Conservation (phyloP, 768 basidiomycete genomes). For the Paxillus ammoniavirescens region DNA sequence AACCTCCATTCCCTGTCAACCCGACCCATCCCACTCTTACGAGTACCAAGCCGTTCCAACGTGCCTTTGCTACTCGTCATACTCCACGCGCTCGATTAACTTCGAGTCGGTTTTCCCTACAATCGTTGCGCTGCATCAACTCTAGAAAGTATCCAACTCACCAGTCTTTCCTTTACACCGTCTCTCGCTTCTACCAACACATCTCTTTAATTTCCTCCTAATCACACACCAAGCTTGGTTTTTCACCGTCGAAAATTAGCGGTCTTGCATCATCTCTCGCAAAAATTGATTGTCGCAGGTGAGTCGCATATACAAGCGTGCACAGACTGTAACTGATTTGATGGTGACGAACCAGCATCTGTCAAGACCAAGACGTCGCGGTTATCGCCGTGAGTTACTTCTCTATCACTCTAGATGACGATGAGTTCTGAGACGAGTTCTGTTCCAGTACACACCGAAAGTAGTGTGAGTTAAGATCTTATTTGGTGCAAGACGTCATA, state of each 20-base stretch:
- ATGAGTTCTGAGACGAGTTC: conserved; percentile 2
- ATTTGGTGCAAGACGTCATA: conserved; percentile 26
- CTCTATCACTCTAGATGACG: neutral
- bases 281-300: conserved; percentile 16
- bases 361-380: neutral
- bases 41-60: conserved; percentile 26
- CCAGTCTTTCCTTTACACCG: conserved; percentile 36
- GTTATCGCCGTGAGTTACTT: conserved; percentile 11
- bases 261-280: neutral
- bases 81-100: conserved; percentile 48
- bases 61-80: conserved; percentile 23
- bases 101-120: conserved; percentile 47
- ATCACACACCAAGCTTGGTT: conserved; percentile 16
- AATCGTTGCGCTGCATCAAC: conserved; percentile 26
- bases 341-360: conserved; percentile 7
- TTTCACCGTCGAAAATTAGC: neutral
- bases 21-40: conserved; percentile 23
- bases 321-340: conserved; percentile 5
- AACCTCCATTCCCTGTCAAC: conserved; percentile 19
- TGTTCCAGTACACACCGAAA: conserved; percentile 8
- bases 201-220: conserved; percentile 19
- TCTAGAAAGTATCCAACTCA: conserved; percentile 25
- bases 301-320: conserved; percentile 6
- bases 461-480: conserved; percentile 22
- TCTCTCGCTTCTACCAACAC: conserved; percentile 29